Percentiles rank a stretch among this genome's conserved stretches.
Evolutionary conservation across 2,329 filamentous ascomycete species (phyloP).

Genomic region (Aspergillus terreus): DNA sequence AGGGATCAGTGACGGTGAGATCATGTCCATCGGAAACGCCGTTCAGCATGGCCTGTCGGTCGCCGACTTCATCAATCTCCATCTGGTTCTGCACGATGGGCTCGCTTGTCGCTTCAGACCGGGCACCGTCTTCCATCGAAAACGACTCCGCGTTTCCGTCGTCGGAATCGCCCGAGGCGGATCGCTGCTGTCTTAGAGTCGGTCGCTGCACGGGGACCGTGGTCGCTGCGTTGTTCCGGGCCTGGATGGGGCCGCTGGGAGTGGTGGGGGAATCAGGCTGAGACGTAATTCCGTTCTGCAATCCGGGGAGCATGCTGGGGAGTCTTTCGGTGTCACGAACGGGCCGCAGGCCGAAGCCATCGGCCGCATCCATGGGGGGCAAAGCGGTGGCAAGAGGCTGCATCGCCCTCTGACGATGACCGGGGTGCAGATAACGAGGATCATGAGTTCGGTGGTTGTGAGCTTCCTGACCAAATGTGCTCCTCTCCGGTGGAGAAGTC

Average conservation of each 20-base stretch:
- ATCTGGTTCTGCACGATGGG: conserved; percentile 75
- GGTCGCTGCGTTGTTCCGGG: conserved; percentile 53
- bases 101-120: conserved; percentile 50
- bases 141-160: conserved; percentile 82
- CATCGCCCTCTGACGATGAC: conserved; percentile 52
- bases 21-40: conserved; percentile 66
- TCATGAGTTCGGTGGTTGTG: conserved; percentile 47
- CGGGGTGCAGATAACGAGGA: conserved; percentile 38
- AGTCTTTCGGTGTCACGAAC: conserved; percentile 79
- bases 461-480: conserved; percentile 57
- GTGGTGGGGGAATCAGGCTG: conserved; percentile 90
- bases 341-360: conserved; percentile 70
- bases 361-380: conserved; percentile 64
- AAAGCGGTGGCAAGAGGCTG: conserved; percentile 67
- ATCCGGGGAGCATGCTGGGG: conserved; percentile 72
- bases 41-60: conserved; percentile 74
- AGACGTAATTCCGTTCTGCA: conserved; percentile 69
- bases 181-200: conserved; percentile 85
- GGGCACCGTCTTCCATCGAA: conserved; percentile 65
- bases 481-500: conserved; percentile 68
- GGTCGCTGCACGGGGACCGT: conserved; percentile 66
- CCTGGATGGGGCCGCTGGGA: conserved; percentile 64
- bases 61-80: conserved; percentile 82
- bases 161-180: conserved; percentile 79
- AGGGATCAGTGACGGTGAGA: conserved; percentile 71